Conservation (phyloP, 2,329 filamentous ascomycete species). For the Geosmithia morbida region DNA sequence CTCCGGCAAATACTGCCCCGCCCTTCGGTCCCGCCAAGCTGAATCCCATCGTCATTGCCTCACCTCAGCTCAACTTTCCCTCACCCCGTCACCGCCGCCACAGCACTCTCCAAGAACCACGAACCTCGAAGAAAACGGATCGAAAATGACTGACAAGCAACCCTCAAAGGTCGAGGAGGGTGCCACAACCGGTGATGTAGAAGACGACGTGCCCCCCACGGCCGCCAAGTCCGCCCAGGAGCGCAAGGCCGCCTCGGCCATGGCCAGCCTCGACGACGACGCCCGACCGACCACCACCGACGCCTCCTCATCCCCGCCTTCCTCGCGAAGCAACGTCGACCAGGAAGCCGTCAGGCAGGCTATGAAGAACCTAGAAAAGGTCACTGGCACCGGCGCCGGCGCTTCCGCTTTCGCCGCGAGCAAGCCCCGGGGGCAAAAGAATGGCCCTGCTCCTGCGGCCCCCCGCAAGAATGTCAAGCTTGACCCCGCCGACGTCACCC, state of each 20-base stretch:
- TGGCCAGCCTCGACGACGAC: constrained; percentile 50
- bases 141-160: constrained; percentile 45
- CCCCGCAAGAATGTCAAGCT: constrained; percentile 51
- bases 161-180: constrained; percentile 43
- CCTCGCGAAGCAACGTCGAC: constrained; percentile 37
- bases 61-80: too few species aligned
- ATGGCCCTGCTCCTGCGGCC: constrained; percentile 10
- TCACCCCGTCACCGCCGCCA: neutral
- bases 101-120: neutral
- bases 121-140: neutral
- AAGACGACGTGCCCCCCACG: constrained; percentile 34
- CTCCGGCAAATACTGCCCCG: too few species aligned
- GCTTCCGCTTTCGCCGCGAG: constrained; percentile 8
- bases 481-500: constrained; percentile 52
- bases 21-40: too few species aligned
- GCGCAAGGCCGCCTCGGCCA: constrained; percentile 60
- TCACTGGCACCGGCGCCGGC: constrained; percentile 8
- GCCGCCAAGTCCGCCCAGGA: constrained; percentile 56
- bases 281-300: constrained; percentile 27
- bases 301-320: constrained; percentile 5
- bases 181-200: constrained; percentile 41
- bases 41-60: too few species aligned
- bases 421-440: neutral
- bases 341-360: constrained; percentile 57
- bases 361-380: constrained; percentile 39